Evolutionary conservation across 805 yeast genomes (phyloP), one percentile per base, ranked within the genome.

Genomic region (Nadsonia fulvescens): DNA sequence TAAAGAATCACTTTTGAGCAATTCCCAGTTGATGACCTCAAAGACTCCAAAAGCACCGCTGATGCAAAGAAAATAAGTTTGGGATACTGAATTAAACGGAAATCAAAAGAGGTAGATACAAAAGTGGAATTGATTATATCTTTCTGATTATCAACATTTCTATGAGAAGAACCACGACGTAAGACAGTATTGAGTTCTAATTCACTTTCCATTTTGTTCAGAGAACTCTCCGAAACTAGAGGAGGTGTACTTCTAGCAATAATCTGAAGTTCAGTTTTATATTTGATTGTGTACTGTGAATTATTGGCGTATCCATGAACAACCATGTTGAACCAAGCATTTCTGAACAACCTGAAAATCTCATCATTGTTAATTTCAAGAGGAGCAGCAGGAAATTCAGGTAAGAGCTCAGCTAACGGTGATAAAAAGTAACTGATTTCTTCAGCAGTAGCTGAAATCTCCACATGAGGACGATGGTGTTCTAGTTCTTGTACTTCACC

Each of bases 281-380:
- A 61, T n/a, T 51, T 50, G 29, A 52, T 49, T 9, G 67, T 61
- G 41, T 70, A 54, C 8, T 56, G 54, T 0, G 89, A 70, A 20
- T 58, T 59, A 12, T 30, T 34, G 3, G 50, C 33, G 44, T 71
- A 81, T 0, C 98, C 98, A 48, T 89, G 93, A 14, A 83, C 76
- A 4, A 73, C 86, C 61, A 89, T 58, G 42, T 86, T 89, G 47
- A 79, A 81, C 99, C 99, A 89, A 22, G 81, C 69, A 47, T 89
- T 76, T 42, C 91, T 64, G 56, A 86, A 79, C 32, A 71, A 54
- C 23, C 63, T 59, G 24, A 69, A 53, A 1, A 68, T 53, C 2
- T 53, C 54, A 20, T 66, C 64, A 35, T 72, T 66, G 40, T 61
- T 36, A 15, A 38, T 22, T 9, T 42, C 43, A 12, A 55, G 39